Percentiles rank a stretch among this genome's conserved stretches.
Evolutionary conservation across 225 moss, liverwort and hornwort genomes (phyloP).

Genomic region (Rhytidiadelphus loreus): DNA sequence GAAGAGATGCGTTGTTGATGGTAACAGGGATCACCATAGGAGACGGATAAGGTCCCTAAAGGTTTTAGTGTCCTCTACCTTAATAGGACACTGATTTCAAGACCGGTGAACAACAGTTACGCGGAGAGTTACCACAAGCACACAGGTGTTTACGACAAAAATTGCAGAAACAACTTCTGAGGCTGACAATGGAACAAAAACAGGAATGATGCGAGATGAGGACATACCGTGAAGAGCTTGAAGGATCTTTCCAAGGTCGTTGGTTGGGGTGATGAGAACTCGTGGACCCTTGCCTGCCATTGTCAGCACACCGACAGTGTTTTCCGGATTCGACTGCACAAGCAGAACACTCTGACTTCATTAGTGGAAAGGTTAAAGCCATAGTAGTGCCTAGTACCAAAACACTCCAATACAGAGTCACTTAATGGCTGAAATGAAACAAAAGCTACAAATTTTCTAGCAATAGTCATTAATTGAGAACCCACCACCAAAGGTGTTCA

Average conservation of each 20-base stretch:
- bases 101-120: too few species aligned
- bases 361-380: too few species aligned
- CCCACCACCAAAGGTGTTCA: too few species aligned
- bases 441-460: too few species aligned
- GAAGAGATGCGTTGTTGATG: not conserved
- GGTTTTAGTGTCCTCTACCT: not conserved
- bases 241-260: conserved; percentile 68
- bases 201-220: not conserved
- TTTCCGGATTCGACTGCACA: conserved; percentile 80
- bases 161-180: not conserved
- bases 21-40: not conserved
- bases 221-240: conserved; percentile 68
- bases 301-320: conserved; percentile 81
- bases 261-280: conserved; percentile 85
- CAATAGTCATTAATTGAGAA: too few species aligned
- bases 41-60: not conserved
- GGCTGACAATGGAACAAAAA: not conserved
- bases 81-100: not conserved
- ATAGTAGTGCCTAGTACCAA: too few species aligned
- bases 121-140: too few species aligned
- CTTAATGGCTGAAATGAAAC: too few species aligned
- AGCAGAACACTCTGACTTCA: not conserved
- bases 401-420: not conserved
- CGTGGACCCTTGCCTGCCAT: conserved; percentile 96
- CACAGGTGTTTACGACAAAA: too few species aligned